These are phyloP conservation scores for Geoglossum glabrum DNA, from an alignment of 495 filamentous ascomycete species.

Conservation along the genomic window DNA sequence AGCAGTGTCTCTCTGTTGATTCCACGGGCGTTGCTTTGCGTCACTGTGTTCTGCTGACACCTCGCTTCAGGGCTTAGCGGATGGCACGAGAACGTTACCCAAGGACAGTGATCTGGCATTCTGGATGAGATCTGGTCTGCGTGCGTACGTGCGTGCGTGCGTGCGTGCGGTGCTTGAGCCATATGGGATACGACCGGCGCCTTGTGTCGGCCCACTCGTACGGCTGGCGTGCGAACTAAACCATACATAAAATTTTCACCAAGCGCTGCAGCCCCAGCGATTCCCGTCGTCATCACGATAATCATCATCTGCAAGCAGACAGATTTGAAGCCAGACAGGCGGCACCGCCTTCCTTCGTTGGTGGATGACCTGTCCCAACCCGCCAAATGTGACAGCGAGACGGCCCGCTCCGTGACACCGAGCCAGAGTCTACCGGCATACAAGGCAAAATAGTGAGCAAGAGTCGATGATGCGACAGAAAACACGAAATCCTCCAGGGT, in stretches of 20 bases:
- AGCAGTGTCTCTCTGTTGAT: not conserved
- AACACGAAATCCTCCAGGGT: not conserved
- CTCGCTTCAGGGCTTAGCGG: not conserved
- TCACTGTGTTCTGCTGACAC: not conserved
- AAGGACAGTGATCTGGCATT: not conserved
- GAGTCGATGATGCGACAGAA: not conserved
- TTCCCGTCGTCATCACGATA: not conserved
- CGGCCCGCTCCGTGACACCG: not conserved
- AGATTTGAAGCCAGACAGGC: no score
- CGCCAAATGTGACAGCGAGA: not conserved
- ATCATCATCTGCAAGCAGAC: not conserved
- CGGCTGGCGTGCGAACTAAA: not conserved
- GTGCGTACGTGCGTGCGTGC: not conserved
- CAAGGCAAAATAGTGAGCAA: not conserved
- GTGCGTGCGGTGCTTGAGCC: no score
- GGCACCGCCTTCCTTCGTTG: not conserved
- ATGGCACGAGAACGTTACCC: not conserved
- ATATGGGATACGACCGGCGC: not conserved
- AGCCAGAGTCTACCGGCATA: not conserved
- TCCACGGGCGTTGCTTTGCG: not conserved
- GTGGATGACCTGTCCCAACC: not conserved
- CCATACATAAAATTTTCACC: not conserved
- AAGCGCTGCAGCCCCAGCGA: not conserved
- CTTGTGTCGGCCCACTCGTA: not conserved
- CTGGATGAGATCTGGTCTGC: not conserved